Evolutionary conservation across 2,329 filamentous ascomycete species (phyloP).

Genomic region (Exserohilum turcica): DNA sequence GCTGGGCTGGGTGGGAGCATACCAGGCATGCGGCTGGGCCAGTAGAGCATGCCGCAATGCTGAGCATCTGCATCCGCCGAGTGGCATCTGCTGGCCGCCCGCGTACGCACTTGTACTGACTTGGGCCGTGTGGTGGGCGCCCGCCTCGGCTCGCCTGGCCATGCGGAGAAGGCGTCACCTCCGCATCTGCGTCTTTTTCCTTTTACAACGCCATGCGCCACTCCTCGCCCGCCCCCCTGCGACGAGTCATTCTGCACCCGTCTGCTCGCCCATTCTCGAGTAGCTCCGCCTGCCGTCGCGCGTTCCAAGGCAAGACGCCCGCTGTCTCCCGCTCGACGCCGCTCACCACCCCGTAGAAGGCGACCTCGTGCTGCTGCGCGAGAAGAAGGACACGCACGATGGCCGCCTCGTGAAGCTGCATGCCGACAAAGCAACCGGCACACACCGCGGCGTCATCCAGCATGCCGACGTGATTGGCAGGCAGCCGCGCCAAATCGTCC

Average conservation of each 20-base stretch:
- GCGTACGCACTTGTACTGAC: too few species aligned
- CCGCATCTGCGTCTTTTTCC: slow-evolving; percentile 20
- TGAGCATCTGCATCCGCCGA: neutral
- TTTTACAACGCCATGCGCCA: slow-evolving; percentile 30
- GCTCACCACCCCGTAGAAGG: slow-evolving; percentile 38
- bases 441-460: slow-evolving; percentile 55
- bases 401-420: slow-evolving; percentile 50
- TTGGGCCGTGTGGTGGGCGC: neutral
- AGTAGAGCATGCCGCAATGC: neutral
- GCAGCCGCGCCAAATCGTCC: slow-evolving; percentile 62
- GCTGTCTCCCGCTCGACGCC: neutral
- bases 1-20: too few species aligned
- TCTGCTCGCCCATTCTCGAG: slow-evolving; percentile 26
- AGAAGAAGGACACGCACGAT: slow-evolving; percentile 45
- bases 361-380: slow-evolving; percentile 51
- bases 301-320: slow-evolving; percentile 37
- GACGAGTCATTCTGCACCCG: neutral
- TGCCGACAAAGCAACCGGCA: slow-evolving; percentile 40
- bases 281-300: slow-evolving; percentile 22
- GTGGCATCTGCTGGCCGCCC: neutral
- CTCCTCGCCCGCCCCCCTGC: slow-evolving; percentile 4
- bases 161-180: slow-evolving; percentile 16
- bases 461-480: slow-evolving; percentile 68
- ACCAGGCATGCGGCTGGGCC: neutral
- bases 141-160: slow-evolving; percentile 9